Evolutionary conservation across 805 yeast genomes (phyloP), one percentile per base, ranked within the genome.

Genomic region (Candida odintsovae): DNA sequence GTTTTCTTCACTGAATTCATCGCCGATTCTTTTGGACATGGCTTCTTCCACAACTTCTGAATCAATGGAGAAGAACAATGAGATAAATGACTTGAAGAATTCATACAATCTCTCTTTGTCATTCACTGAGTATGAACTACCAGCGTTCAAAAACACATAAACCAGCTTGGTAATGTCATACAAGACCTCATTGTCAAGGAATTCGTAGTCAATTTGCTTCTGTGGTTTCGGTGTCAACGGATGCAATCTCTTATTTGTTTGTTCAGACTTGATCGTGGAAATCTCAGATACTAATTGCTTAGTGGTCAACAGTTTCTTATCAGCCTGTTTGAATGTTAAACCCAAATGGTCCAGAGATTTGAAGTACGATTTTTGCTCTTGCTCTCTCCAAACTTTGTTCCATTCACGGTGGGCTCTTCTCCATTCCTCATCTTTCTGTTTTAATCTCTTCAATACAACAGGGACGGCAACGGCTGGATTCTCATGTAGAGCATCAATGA

Each of bases 401-500:
- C 99, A 94, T 64, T 94, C 98, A 58, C 98, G 80, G 59, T 92
- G 99, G 2, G 97, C 90, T 51, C 97, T 80, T 66, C 89, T 86
- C 99, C 99, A 94, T 67, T 94, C 99, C 67, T 94, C 98, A 63
- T 94, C 98, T 67, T 94, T 94, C 67, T 94, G 98, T 67, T 94
- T 94, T 63, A 94, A 77, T 61, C 99, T 80, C 56, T 84, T 87
- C 65, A 94, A 72, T 13, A 94, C 95, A 48, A 94, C 82, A 1
- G 99, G 98, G 31, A 94, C 94, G 0, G 99, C 95, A 44, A 90
- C 81, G 2, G 94, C 90, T 2, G 99, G 99, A 58, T 86, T 86
- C 57, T 90, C 96, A 63, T 92, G 97, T 41, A 94, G 71, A 4
- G 98, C 97, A 58, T 90, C 96, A 58, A 94, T 88, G 19, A 94